Conservation (phyloP, 805 yeast genomes). For the Jamesozyma gamospora region DNA sequence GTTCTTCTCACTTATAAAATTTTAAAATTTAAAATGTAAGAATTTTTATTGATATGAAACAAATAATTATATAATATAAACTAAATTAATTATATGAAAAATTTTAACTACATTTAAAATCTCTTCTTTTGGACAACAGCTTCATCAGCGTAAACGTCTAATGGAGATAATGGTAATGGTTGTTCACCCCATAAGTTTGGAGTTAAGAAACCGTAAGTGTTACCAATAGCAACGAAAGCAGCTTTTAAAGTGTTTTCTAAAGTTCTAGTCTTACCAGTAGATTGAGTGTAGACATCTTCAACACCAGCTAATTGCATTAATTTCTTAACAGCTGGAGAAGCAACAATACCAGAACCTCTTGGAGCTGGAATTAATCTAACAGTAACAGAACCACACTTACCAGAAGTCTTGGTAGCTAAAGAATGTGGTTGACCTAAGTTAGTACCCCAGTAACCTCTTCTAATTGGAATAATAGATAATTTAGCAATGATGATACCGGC, state of each 20-base stretch:
- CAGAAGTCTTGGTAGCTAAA: slow-evolving; percentile 93
- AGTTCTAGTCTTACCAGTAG: slow-evolving; percentile 99
- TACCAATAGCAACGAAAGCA: slow-evolving; percentile 97
- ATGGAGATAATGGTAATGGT: slow-evolving; percentile 81
- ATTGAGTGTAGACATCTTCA: slow-evolving; percentile 98
- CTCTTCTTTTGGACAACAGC: slow-evolving; percentile 66
- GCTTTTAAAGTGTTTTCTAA: slow-evolving; percentile 99
- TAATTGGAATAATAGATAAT: slow-evolving; percentile 96
- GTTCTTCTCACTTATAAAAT: no score
- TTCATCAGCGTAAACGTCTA: slow-evolving; percentile 88
- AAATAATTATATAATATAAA: neutral
- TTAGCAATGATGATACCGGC: slow-evolving; percentile 99
- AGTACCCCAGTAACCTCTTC: slow-evolving; percentile 99
- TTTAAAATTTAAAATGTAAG: neutral
- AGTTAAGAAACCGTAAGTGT: slow-evolving; percentile 99
- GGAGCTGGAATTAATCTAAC: slow-evolving; percentile 99
- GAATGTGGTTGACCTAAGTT: slow-evolving; percentile 99
- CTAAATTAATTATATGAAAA: neutral
- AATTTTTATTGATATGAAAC: neutral
- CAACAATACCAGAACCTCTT: slow-evolving; percentile 99
- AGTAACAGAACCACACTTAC: slow-evolving; percentile 99
- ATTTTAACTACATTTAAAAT: slow-evolving; percentile 39
- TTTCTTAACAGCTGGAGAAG: slow-evolving; percentile 99
- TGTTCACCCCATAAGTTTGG: slow-evolving; percentile 96
- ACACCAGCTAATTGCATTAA: slow-evolving; percentile 99